Evolutionary conservation across 1,139 yeast genomes (phyloP), one percentile per base, ranked within the genome.

Genomic region (Scheffersomyces quercinus): DNA sequence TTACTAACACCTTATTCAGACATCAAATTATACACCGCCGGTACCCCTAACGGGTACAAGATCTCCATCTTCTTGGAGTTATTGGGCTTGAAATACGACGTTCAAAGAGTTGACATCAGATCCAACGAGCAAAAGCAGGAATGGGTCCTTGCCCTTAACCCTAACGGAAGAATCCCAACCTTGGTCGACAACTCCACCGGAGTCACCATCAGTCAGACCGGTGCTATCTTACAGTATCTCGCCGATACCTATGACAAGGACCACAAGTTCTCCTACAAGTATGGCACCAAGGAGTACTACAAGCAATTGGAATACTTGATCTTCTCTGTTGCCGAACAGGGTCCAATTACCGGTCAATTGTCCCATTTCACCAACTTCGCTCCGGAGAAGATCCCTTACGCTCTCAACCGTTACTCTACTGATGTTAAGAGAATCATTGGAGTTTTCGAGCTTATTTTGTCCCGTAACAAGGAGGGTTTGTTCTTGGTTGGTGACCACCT

Each of bases 151-250:
- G 64, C 73, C 42, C 60, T 80, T 53, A 81, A 82, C 56, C 83
- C 84, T 26, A 82, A 82, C 53, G 87, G 88, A 12, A 68, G 83
- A 49, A 79, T 82, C 43, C 88, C 88, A 13, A 72, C 81, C 1
- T 58, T 83, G 15, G 69, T 72, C 3, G 83, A 81, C 53, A 66
- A 68, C 40, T 59, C 59, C 31, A 62, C 73, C 13, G 79, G 77
- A 7, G 63, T 73, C 15, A 60, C 71, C 11, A 54, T 82, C 38
- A 72, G 75, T 53, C 88, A 83, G 61, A 70, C 83, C 30, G 86
- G 77, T 20, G 85, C 86, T 13, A 81, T 82, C 47, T 57, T 82
- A 59, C 66, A 69, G 48, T 82, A 81, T 53, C 60, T 82, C 37
- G 79, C 75, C 39, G 85, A 79, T 46, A 77, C 74, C 47, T 82